These are phyloP conservation scores for Fusarium lateritium DNA, from an alignment of 2,329 filamentous ascomycete genomes.

Conservation along the genomic window DNA sequence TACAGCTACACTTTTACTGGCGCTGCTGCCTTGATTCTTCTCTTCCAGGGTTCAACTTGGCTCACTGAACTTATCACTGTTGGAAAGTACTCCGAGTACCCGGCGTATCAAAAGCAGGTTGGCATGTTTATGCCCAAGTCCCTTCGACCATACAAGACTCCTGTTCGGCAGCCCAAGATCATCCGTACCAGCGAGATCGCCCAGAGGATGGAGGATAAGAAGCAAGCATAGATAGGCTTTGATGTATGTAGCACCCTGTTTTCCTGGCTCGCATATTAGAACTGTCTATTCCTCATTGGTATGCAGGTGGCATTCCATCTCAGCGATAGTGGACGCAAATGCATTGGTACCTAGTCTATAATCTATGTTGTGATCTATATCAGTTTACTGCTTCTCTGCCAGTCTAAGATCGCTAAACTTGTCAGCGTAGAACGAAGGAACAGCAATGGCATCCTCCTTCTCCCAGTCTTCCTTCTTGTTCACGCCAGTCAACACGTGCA, in stretches of 20 bases:
- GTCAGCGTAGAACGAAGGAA: constrained; percentile 88
- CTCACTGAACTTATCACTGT: constrained; percentile 87
- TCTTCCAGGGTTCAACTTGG: constrained; percentile 92
- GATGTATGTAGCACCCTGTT: background rate
- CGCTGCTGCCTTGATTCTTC: constrained; percentile 75
- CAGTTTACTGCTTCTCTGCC: constrained; percentile 40
- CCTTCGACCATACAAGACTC: constrained; percentile 60
- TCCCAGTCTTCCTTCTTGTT: constrained; percentile 87
- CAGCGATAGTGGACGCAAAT: background rate
- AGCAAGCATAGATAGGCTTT: constrained; percentile 36
- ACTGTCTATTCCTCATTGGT: background rate
- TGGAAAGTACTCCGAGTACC: constrained; percentile 90
- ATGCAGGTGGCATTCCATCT: background rate
- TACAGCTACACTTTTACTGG: constrained; percentile 87
- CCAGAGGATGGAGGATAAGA: constrained; percentile 61
- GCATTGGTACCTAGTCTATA: constrained; percentile 36
- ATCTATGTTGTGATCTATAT: constrained; percentile 32
- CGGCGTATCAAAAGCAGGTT: constrained; percentile 84
- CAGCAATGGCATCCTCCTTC: constrained; percentile 74
- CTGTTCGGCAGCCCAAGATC: constrained; percentile 59
- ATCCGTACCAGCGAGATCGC: constrained; percentile 67
- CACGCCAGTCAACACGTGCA: constrained; percentile 93
- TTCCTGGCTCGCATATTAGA: background rate
- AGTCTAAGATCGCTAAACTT: constrained; percentile 80
- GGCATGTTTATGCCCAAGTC: constrained; percentile 83